phyloP scores from a whole-genome alignment of 2,329 filamentous ascomycete genomes.

The Diaporthe humulicola region DNA sequence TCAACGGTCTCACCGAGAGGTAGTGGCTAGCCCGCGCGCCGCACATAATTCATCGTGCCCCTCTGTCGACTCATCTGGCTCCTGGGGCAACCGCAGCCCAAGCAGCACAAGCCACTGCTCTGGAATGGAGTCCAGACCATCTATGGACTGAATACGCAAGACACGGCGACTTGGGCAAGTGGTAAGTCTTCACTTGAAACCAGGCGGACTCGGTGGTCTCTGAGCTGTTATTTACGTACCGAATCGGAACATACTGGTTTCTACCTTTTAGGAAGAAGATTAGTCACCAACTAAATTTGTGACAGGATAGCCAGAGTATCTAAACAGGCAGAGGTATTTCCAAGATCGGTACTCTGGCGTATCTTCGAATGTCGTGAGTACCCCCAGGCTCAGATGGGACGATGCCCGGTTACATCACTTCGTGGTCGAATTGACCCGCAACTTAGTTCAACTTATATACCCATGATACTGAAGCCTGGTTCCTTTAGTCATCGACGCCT shows the following conservation, averaged over 20 bases:
- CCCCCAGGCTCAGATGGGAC: too few species aligned
- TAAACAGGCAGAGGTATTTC: background rate
- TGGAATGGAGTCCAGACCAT: background rate
- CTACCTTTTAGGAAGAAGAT: background rate
- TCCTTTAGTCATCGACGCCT: background rate
- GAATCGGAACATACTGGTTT: background rate
- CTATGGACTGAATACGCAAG: constrained; percentile 11
- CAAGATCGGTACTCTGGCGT: constrained; percentile 10
- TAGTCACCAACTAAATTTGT: background rate
- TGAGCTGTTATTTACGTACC: background rate
- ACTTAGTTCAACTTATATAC: background rate
- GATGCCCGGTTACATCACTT: too few species aligned
- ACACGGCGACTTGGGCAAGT: constrained; percentile 15
- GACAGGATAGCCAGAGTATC: background rate
- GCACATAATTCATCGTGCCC: background rate
- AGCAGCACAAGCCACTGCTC: background rate
- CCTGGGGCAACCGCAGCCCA: background rate
- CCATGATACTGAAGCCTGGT: too few species aligned
- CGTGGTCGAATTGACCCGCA: background rate
- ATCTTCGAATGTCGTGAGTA: constrained; percentile 16
- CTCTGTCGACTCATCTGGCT: background rate
- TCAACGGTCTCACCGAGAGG: background rate
- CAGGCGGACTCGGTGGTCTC: too few species aligned
- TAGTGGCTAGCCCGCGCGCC: background rate
- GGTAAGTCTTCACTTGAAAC: background rate